A percentile compares a stretch with the other conserved stretches of the same genome.
These are phyloP conservation scores for Alternaria alternata DNA, from an alignment of 2,329 filamentous ascomycete species.

Conservation along the genomic window DNA sequence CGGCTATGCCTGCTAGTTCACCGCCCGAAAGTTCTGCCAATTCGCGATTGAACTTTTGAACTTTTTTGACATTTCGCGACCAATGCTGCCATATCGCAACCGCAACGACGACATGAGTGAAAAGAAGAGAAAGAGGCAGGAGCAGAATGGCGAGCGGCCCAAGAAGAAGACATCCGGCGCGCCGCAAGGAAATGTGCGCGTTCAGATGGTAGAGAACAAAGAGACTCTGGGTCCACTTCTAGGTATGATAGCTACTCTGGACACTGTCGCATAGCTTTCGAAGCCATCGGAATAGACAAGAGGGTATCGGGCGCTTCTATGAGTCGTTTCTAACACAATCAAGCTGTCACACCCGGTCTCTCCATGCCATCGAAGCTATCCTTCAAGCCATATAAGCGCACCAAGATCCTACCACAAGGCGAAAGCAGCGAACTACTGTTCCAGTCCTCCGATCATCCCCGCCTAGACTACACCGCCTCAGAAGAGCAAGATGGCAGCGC, in stretches of 20 bases:
- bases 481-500: constrained; percentile 57
- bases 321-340: not conserved
- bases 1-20: constrained; percentile 16
- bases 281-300: not conserved
- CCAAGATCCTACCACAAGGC: constrained; percentile 39
- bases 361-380: constrained; percentile 51
- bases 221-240: constrained; percentile 60
- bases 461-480: constrained; percentile 66
- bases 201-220: constrained; percentile 58
- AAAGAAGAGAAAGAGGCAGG: constrained; percentile 51
- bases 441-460: constrained; percentile 67
- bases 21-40: constrained; percentile 28
- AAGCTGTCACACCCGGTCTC: constrained; percentile 56
- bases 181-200: constrained; percentile 51
- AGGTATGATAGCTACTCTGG: constrained; percentile 46
- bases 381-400: constrained; percentile 59
- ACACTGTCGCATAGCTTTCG: constrained; percentile 2
- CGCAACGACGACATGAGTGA: constrained; percentile 40
- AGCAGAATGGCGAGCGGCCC: constrained; percentile 38
- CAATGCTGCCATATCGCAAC: constrained; percentile 15
- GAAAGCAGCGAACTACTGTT: constrained; percentile 60
- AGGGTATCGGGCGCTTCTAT: accelerated
- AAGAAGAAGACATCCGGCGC: constrained; percentile 57
- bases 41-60: constrained; percentile 43
- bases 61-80: constrained; percentile 33